Evolutionary conservation across 345 rosid species (phyloP).

Genomic region (Eucalyptus cladocalyx): DNA sequence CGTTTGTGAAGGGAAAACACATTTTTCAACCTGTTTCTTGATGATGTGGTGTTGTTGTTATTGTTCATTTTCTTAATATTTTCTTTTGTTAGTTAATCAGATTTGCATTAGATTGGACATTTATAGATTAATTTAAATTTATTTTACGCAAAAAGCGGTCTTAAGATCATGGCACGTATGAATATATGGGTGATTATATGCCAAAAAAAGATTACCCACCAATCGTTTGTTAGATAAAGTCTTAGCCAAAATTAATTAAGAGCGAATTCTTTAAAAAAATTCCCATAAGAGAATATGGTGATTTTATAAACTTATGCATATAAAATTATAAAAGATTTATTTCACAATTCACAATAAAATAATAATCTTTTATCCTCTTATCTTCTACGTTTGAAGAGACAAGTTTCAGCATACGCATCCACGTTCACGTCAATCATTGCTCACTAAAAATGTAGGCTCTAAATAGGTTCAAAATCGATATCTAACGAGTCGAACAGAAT

Average conservation of each 20-base stretch:
- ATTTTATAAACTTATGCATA: background rate
- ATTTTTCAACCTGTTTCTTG: background rate
- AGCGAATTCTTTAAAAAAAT: background rate
- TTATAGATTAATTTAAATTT: too few relatives aligned
- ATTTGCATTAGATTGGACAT: background rate
- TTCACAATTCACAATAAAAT: background rate
- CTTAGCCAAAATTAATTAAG: background rate
- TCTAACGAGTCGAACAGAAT: accelerated
- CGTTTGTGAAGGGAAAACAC: background rate
- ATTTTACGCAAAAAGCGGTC: background rate
- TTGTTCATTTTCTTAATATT: too few relatives aligned
- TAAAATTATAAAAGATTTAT: background rate
- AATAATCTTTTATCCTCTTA: background rate
- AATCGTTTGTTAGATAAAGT: background rate
- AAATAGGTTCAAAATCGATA: background rate
- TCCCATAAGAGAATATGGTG: background rate
- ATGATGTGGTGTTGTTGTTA: background rate
- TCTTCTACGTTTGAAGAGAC: background rate
- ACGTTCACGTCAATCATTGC: background rate
- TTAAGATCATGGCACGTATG: background rate
- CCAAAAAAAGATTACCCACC: background rate
- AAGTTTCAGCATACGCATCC: background rate
- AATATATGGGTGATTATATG: background rate
- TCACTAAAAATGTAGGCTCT: background rate
- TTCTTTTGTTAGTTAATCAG: too few relatives aligned